These are phyloP conservation scores for Nitzschia inconspicua DNA, from an alignment of 108 stramenopile genomes.

Conservation along the genomic window DNA sequence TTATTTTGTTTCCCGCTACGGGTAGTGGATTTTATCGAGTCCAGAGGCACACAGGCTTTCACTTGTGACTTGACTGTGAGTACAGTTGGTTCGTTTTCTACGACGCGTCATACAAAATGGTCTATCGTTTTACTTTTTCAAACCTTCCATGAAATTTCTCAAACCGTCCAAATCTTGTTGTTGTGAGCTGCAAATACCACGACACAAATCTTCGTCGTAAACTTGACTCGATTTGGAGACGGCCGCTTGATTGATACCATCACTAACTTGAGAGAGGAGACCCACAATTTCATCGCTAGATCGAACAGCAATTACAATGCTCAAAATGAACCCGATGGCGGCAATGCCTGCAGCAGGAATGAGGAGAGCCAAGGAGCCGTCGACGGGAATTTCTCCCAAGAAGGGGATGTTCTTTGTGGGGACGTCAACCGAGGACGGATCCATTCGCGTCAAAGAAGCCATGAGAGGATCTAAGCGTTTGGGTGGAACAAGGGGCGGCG, in stretches of 20 bases:
- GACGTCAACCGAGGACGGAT: conserved; percentile 18
- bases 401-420: conserved; percentile 49
- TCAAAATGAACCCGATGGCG: conserved; percentile 57
- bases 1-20: too few species aligned
- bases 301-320: conserved; percentile 53
- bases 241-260: conserved; percentile 35
- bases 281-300: conserved; percentile 45
- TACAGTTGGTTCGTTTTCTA: not conserved
- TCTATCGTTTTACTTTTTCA: not conserved
- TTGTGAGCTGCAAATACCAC: conserved; percentile 63
- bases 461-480: conserved; percentile 65
- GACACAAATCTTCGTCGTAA: conserved; percentile 44
- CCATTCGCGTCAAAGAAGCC: conserved; percentile 58
- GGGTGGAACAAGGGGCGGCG: conserved; percentile 14
- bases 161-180: conserved; percentile 48
- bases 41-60: too few species aligned
- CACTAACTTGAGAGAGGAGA: conserved; percentile 2
- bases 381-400: conserved; percentile 70
- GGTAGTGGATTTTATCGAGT: too few species aligned
- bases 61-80: too few species aligned
- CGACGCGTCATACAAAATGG: not conserved
- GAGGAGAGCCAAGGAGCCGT: conserved; percentile 56
- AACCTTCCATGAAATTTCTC: conserved; percentile 50
- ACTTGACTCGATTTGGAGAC: conserved; percentile 32
- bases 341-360: conserved; percentile 64